phyloP scores from a whole-genome alignment of 148 eudicot genomes.

The Silene latifolia region DNA sequence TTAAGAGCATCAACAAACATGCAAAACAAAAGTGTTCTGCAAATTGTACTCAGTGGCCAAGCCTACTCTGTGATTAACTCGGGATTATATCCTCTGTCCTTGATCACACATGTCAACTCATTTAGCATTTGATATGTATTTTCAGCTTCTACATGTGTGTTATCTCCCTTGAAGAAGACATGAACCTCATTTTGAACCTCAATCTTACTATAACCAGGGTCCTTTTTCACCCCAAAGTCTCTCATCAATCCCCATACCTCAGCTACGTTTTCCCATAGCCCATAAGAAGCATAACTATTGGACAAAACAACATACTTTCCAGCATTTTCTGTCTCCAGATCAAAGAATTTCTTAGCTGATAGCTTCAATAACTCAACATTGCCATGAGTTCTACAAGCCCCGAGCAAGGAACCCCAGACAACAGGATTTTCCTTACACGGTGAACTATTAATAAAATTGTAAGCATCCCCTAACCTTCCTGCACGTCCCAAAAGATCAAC shows the following conservation, averaged over 20 bases:
- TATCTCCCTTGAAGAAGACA: slow-evolving; percentile 65
- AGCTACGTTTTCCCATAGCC: slow-evolving; percentile 61
- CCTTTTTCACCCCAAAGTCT: slow-evolving; percentile 62
- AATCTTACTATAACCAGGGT: slow-evolving; percentile 80
- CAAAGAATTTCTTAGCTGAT: slow-evolving; percentile 55
- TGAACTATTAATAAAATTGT: slow-evolving; percentile 47
- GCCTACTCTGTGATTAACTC: slow-evolving; percentile 23
- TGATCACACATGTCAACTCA: slow-evolving; percentile 40
- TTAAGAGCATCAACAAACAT: neutral
- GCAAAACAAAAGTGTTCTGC: neutral
- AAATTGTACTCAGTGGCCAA: neutral
- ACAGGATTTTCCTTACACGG: slow-evolving; percentile 59
- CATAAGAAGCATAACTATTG: slow-evolving; percentile 61
- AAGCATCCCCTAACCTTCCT: slow-evolving; percentile 79
- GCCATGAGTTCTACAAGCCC: slow-evolving; percentile 73
- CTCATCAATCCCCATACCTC: slow-evolving; percentile 65
- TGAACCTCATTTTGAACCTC: slow-evolving; percentile 60
- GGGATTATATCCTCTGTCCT: slow-evolving; percentile 43
- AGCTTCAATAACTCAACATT: slow-evolving; percentile 55
- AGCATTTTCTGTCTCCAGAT: slow-evolving; percentile 65
- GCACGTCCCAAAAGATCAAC: slow-evolving; percentile 87
- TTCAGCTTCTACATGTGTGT: slow-evolving; percentile 49
- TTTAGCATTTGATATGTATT: slow-evolving; percentile 43
- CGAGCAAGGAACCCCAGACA: slow-evolving; percentile 83
- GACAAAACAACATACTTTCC: slow-evolving; percentile 73